Evolutionary conservation across 2,329 filamentous ascomycete species (phyloP), one percentile per base, ranked within the genome.

Genomic region (Helminthosporium solani): DNA sequence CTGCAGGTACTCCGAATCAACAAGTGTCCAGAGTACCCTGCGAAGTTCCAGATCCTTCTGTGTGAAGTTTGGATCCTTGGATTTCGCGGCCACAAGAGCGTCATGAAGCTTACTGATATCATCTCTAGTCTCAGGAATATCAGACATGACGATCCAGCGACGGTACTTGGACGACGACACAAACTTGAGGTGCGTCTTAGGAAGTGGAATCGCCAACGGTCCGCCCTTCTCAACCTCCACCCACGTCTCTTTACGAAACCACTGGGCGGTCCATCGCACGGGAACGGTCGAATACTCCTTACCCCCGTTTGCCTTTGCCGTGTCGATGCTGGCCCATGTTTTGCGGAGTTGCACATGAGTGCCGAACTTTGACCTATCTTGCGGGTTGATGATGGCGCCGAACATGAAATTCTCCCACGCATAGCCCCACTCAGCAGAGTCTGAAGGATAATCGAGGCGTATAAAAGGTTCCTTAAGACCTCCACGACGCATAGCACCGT

Each of bases 341-440:
- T 61, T 67, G 20, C 62, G 49, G 54, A 68, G 54, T 6, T 68
- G 42, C 6, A 63, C 45, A 11, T 56, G 44, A 15, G 62, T 60
- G 5, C 54, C 56, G 33, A 36, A 33, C 2, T 18, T 41, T 1
- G 35, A 42, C 20, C 51, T 53, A 23, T 66, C 54, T 34, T 62
- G 60, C 1, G 67, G 64, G 21, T 69, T 66, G 21, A 68, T 58
- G 3, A 67, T 50, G 20, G 52, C 52, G 12, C 67, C 66, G 31
- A 70, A 68, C 53, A 66, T 61, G 50, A 64, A 67, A 36, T 65
- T 58, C 43, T 71, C 68, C 66, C 66, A 71, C n/a, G 64, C 60
- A 37, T 50, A 63, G 12, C 68, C 68, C 53, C 58, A 63, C 38
- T 71, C 68, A 2, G 19, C 7, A 14, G 53, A 49, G 5, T 54